Conservation (phyloP, 2,329 filamentous ascomycete species). For the Colletotrichum coccodes region DNA sequence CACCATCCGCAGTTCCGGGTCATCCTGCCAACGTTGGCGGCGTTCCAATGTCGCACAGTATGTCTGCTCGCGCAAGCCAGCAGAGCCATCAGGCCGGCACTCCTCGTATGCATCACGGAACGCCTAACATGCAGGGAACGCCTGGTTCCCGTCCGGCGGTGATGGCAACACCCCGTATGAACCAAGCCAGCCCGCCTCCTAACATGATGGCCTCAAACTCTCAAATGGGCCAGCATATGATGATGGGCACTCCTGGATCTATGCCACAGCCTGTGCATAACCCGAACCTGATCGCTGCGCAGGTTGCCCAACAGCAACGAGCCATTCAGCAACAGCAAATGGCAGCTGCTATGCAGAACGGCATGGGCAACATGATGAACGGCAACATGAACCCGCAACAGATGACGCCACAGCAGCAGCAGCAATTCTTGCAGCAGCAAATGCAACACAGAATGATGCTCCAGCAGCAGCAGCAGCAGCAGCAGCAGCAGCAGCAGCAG, state of each 20-base stretch:
- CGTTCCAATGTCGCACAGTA: slow-evolving; percentile 69
- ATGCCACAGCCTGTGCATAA: slow-evolving; percentile 52
- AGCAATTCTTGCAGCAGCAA: slow-evolving; percentile 29
- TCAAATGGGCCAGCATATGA: slow-evolving; percentile 62
- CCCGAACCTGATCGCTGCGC: slow-evolving; percentile 51
- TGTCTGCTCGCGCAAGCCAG: slow-evolving; percentile 73
- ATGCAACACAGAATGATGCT: slow-evolving; percentile 38
- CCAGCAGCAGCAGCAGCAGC: slow-evolving; percentile 45
- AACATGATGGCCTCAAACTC: slow-evolving; percentile 67
- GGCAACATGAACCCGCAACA: slow-evolving; percentile 49
- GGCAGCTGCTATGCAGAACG: slow-evolving; percentile 48
- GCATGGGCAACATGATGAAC: slow-evolving; percentile 43
- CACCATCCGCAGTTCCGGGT: slow-evolving; percentile 72
- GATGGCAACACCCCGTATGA: slow-evolving; percentile 69
- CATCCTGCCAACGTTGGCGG: slow-evolving; percentile 60
- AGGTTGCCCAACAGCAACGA: slow-evolving; percentile 60
- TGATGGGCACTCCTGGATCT: slow-evolving; percentile 50
- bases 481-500: slow-evolving; percentile 48
- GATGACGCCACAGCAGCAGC: slow-evolving; percentile 31
- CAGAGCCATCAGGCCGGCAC: slow-evolving; percentile 74
- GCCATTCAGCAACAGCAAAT: slow-evolving; percentile 54
- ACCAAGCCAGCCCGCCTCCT: slow-evolving; percentile 70
- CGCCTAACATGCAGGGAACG: slow-evolving; percentile 71
- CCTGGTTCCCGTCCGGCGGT: slow-evolving; percentile 65
- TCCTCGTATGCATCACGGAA: slow-evolving; percentile 69